phyloP scores from a whole-genome alignment of 139 green algal species.

The Chlamydomonas sphaeroides region DNA sequence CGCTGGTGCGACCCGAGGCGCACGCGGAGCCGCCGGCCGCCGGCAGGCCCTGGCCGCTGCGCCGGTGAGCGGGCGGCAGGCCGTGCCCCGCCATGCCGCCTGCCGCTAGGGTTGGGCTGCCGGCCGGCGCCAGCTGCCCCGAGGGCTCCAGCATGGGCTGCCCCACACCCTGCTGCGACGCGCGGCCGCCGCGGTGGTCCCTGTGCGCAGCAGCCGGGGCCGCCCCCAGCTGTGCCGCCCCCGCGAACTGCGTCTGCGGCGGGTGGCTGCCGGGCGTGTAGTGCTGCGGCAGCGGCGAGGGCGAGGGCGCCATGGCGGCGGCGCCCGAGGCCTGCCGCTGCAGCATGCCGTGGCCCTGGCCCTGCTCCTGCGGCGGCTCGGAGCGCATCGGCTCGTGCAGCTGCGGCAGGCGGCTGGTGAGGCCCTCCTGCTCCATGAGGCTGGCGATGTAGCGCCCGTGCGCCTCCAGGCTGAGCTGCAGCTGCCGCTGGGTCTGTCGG shows the following conservation, averaged over 20 bases:
- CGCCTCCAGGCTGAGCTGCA: constrained; percentile 92
- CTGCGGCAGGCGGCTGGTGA: constrained; percentile 6
- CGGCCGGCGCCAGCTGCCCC: neutral
- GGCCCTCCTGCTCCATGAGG: constrained; percentile 68
- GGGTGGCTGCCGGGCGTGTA: no score
- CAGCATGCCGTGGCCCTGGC: neutral
- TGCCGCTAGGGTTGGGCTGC: neutral
- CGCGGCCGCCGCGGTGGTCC: no score
- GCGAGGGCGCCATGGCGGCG: no score
- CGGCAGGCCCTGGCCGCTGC: neutral
- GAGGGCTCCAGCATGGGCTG: neutral
- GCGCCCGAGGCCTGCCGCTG: neutral
- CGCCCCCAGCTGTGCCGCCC: no score
- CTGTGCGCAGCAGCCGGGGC: no score
- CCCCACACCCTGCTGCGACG: neutral
- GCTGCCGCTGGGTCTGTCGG: constrained; percentile 83
- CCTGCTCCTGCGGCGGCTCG: neutral
- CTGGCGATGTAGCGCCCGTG: constrained; percentile 90
- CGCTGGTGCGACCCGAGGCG: neutral
- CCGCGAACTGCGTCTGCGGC: no score
- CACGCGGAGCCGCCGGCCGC: neutral
- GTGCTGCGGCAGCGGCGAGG: no score
- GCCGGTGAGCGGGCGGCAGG: no score
- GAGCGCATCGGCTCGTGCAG: no score
- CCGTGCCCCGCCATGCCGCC: neutral